phyloP scores from a whole-genome alignment of 495 filamentous ascomycete species.

The Xylaria palmicola region DNA sequence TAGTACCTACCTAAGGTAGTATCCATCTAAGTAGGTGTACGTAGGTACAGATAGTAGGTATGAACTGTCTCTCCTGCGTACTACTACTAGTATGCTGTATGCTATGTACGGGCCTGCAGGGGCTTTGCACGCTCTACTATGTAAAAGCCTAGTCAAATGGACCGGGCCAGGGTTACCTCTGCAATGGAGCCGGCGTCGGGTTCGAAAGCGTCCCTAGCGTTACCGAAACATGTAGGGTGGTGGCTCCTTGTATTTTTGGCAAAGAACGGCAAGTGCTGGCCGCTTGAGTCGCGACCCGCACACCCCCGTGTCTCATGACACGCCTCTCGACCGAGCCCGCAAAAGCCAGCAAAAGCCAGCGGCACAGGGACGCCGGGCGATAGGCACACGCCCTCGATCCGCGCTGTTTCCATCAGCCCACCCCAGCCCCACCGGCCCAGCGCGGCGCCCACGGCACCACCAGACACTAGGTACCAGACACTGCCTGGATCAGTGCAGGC shows the following conservation, averaged over 20 bases:
- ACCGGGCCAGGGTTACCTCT: conserved; percentile 30
- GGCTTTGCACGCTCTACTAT: conserved; percentile 16
- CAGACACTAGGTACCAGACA: conserved; percentile 1
- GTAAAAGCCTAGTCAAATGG: conserved; percentile 24
- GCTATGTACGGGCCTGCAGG: background rate
- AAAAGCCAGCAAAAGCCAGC: background rate
- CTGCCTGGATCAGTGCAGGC: background rate
- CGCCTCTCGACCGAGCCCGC: conserved; percentile 6
- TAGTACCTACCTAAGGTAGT: too few species aligned
- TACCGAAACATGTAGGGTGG: conserved; percentile 26
- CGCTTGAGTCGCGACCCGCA: conserved; percentile 9
- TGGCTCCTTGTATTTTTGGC: conserved; percentile 19
- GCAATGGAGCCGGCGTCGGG: conserved; percentile 34
- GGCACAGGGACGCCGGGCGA: background rate
- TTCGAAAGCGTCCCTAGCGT: conserved; percentile 28
- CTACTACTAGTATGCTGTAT: background rate
- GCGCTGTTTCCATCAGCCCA: background rate
- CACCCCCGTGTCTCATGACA: conserved; percentile 9
- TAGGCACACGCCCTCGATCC: conserved; percentile 1
- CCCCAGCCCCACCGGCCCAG: background rate
- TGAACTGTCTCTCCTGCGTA: background rate
- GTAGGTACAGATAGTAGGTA: too few species aligned
- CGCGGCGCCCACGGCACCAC: too few species aligned
- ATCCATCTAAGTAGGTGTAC: too few species aligned
- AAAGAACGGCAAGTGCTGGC: conserved; percentile 15